Percentiles rank a stretch among this genome's conserved stretches.
These are phyloP conservation scores for Colletotrichum orbiculare DNA, from an alignment of 2,329 filamentous ascomycete genomes.

Conservation along the genomic window DNA sequence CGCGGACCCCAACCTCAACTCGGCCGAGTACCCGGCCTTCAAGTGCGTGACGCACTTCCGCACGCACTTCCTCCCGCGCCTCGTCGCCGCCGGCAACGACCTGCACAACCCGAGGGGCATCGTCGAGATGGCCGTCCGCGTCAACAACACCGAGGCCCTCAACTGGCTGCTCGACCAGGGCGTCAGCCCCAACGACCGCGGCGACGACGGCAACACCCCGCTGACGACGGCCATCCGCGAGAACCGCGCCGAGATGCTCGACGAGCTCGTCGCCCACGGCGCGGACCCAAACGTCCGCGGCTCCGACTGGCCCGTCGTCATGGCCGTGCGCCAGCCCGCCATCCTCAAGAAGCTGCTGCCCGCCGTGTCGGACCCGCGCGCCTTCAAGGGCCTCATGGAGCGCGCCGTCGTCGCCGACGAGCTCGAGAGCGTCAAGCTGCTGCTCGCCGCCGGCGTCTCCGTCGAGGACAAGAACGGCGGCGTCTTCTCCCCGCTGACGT, in stretches of 20 bases:
- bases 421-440: slow-evolving; percentile 73
- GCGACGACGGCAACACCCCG: slow-evolving; percentile 67
- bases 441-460: slow-evolving; percentile 72
- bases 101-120: slow-evolving; percentile 72
- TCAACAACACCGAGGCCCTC: slow-evolving; percentile 70
- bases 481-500: slow-evolving; percentile 77
- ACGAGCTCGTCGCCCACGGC: slow-evolving; percentile 66
- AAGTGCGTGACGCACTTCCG: slow-evolving; percentile 76
- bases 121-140: slow-evolving; percentile 70
- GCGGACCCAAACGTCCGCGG: slow-evolving; percentile 72
- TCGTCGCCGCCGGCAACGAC: slow-evolving; percentile 70
- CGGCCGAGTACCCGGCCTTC: slow-evolving; percentile 73
- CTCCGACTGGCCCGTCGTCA: slow-evolving; percentile 77
- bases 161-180: slow-evolving; percentile 70
- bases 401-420: slow-evolving; percentile 75
- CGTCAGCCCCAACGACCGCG: slow-evolving; percentile 70
- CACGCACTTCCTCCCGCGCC: slow-evolving; percentile 67
- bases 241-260: slow-evolving; percentile 68
- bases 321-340: slow-evolving; percentile 71
- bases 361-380: slow-evolving; percentile 66
- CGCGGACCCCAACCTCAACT: slow-evolving; percentile 71
- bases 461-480: slow-evolving; percentile 79
- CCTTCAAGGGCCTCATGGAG: slow-evolving; percentile 75
- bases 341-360: slow-evolving; percentile 70
- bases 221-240: slow-evolving; percentile 75